phyloP scores from a whole-genome alignment of 768 basidiomycete genomes.

The Leccinum incarnatum region DNA sequence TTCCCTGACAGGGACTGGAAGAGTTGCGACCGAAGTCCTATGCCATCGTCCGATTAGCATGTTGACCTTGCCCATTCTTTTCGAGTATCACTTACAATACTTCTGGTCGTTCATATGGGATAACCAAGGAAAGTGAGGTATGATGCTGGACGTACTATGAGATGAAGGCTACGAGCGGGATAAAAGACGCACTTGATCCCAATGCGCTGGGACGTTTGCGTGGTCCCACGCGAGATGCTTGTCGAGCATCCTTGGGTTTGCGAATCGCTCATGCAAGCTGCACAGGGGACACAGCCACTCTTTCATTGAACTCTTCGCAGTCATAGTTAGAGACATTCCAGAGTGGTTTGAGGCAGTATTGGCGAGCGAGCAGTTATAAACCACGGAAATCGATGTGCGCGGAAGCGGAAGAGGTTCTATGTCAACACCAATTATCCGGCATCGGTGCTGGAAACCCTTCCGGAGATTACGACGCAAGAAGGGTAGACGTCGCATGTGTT shows the following conservation, averaged over 20 bases:
- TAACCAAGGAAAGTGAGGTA: slow-evolving; percentile 15
- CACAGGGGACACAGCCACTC: slow-evolving; percentile 58
- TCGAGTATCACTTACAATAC: slow-evolving; percentile 10
- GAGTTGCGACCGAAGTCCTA: slow-evolving; percentile 5
- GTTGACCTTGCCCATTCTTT: background rate
- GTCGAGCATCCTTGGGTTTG: slow-evolving; percentile 40
- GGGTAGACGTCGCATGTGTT: slow-evolving; percentile 43
- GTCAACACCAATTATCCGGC: slow-evolving; percentile 37
- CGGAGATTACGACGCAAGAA: slow-evolving; percentile 55
- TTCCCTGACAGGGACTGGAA: slow-evolving; percentile 1
- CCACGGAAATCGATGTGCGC: slow-evolving; percentile 20
- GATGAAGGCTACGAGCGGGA: background rate
- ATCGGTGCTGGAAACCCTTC: slow-evolving; percentile 45
- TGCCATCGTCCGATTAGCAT: background rate
- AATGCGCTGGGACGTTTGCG: slow-evolving; percentile 34
- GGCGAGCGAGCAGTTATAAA: slow-evolving; percentile 19
- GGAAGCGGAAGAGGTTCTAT: slow-evolving; percentile 24
- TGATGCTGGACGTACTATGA: slow-evolving; percentile 13
- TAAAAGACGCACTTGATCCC: slow-evolving; percentile 34
- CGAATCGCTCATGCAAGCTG: slow-evolving; percentile 41
- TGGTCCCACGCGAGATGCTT: slow-evolving; percentile 55
- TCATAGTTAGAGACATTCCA: slow-evolving; percentile 9
- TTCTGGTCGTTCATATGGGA: slow-evolving; percentile 11
- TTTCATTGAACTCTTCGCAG: slow-evolving; percentile 26
- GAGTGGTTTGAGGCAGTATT: slow-evolving; percentile 5